Evolutionary conservation across 192 early-diverging fungal species (phyloP), one percentile per base, ranked within the genome.

Genomic region (Coemansia sp.): DNA sequence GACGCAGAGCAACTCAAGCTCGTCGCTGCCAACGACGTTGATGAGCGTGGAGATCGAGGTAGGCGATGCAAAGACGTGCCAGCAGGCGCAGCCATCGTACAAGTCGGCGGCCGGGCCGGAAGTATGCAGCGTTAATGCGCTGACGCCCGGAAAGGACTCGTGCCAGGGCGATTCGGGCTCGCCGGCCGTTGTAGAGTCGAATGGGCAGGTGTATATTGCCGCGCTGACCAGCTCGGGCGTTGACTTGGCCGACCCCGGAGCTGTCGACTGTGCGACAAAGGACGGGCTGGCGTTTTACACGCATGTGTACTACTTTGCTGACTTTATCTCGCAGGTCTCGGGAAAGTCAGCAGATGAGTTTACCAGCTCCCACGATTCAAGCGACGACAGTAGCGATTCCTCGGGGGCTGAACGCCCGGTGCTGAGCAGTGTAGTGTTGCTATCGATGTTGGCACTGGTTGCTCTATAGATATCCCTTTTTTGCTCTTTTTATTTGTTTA

Each of bases 141-240:
- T 71, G 52, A 75, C 78, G 9, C 73, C 78, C 46, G 78, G 78
- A 3, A 63, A 67, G 56, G 78, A 81, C 66, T 71, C 72, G 44
- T 81, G 78, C 66, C 66, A 74, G 58, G 78, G 78, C 52, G 78
- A 81, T 57, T 71, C 68, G 9, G 78, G 78, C 44, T 74, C 73
- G 20, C 73, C 78, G 0, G 50, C 73, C 5, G 42, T 81, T 0
- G 51, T 75, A n/a, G 15, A 12, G 15, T n/a, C n/a, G 11, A 25
- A 60, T 47, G 73, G 69, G 11, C 2, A 20, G 8, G 48, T 21
- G 5, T 66, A 72, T 21, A 23, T 75, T 14, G 78, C 53, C 0
- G 78, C 54, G 0, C 51, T 75, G 15, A 81, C 78, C 63, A 75
- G 73, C 51, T 63, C 72, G 1, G 78, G 73, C 31, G 53, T 66